Evolutionary conservation across 2,329 filamentous ascomycete species (phyloP).

Genomic region (Plectosphaerella sp.): DNA sequence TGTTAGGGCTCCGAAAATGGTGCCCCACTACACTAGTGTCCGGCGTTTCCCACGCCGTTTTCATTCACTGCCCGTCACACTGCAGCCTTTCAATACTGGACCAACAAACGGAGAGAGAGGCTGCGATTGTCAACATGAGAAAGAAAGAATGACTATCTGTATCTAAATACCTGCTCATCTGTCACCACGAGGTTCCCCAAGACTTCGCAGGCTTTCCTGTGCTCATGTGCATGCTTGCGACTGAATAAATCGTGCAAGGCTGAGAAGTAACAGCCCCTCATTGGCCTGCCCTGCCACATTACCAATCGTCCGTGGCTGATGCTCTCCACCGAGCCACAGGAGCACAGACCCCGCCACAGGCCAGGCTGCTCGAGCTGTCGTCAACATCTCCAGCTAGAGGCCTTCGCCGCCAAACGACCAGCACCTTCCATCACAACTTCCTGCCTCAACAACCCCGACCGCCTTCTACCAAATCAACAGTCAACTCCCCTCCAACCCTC

Average conservation of each 20-base stretch:
- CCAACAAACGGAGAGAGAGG: too few species aligned
- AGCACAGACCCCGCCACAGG: slow-evolving; percentile 13
- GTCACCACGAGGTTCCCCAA: too few species aligned
- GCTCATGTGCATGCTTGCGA: not conserved
- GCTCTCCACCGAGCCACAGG: not conserved
- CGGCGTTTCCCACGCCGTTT: too few species aligned
- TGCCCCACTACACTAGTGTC: too few species aligned
- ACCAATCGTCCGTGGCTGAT: slow-evolving; percentile 1
- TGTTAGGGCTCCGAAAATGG: too few species aligned
- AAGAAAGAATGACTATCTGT: too few species aligned
- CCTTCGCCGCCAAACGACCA: slow-evolving; percentile 3
- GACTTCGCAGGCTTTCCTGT: too few species aligned
- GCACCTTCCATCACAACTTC: slow-evolving; percentile 10
- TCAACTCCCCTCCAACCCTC: not conserved
- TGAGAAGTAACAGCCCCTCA: slow-evolving; percentile 3
- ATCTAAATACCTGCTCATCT: too few species aligned
- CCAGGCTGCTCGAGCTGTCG: slow-evolving; percentile 26
- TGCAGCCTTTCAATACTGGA: too few species aligned
- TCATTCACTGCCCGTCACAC: too few species aligned
- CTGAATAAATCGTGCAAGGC: not conserved
- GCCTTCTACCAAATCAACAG: not conserved
- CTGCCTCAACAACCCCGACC: slow-evolving; percentile 3
- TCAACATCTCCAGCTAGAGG: slow-evolving; percentile 14
- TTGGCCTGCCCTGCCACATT: not conserved
- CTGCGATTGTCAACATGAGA: too few species aligned